Conservation (phyloP, 176 grass and related monocot species). For the Ensete ventricosum region DNA sequence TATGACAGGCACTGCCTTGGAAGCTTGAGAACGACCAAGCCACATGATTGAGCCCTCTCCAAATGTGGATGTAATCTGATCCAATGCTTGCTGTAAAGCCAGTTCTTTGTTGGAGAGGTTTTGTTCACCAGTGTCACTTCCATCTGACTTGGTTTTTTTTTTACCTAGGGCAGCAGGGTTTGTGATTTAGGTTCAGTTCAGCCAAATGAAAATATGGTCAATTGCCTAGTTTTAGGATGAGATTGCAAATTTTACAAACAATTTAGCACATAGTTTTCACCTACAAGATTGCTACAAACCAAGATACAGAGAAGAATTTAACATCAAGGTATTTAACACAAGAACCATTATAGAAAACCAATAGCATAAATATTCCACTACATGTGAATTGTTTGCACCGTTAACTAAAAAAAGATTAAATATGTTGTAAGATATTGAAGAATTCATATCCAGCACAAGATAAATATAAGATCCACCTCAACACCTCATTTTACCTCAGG, state of each 20-base stretch:
- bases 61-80: conserved; percentile 83
- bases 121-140: conserved; percentile 57
- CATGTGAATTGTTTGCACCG: not conserved
- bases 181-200: conserved; percentile 2
- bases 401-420: too few species aligned
- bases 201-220: not conserved
- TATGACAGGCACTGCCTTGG: conserved; percentile 71
- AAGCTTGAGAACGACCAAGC: conserved; percentile 71
- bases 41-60: conserved; percentile 97
- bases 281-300: not conserved
- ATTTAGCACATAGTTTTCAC: not conserved
- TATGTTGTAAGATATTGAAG: too few species aligned
- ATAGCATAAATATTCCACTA: not conserved
- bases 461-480: not conserved
- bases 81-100: conserved; percentile 86
- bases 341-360: not conserved
- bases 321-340: not conserved
- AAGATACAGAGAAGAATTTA: not conserved
- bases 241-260: not conserved
- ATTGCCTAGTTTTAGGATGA: not conserved
- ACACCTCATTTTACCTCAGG: not conserved
- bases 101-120: conserved; percentile 79
- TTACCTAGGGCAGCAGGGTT: conserved; percentile 40
- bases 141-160: conserved; percentile 59
- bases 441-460: too few species aligned